phyloP scores from a whole-genome alignment of 2,329 filamentous ascomycete species.

The Periconia sp. region DNA sequence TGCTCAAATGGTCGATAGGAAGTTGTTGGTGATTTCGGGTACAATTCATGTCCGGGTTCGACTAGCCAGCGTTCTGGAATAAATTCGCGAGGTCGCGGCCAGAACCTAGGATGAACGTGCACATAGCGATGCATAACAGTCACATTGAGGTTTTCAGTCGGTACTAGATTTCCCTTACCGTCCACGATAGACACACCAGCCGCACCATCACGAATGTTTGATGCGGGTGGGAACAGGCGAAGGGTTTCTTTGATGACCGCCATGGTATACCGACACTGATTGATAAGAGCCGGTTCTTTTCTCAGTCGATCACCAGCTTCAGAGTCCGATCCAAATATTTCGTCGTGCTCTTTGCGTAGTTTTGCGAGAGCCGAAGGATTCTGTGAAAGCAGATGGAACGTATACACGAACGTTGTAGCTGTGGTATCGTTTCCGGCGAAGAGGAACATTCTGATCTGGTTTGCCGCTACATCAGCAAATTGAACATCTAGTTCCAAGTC shows the following conservation, averaged over 20 bases:
- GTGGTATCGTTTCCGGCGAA: conserved; percentile 43
- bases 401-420: conserved; percentile 34
- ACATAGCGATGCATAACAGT: conserved; percentile 18
- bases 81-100: conserved; percentile 21
- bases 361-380: conserved; percentile 22
- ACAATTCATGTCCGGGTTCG: conserved; percentile 9
- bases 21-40: conserved; percentile 6
- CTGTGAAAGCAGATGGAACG: conserved; percentile 25
- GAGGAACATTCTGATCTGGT: conserved; percentile 28
- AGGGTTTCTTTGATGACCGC: not conserved
- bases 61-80: conserved; percentile 27
- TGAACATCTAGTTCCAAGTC: not conserved
- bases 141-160: conserved; percentile 18
- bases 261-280: conserved; percentile 40
- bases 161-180: conserved; percentile 21
- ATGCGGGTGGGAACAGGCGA: conserved; percentile 18
- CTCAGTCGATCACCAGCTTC: conserved; percentile 15
- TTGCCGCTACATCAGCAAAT: not conserved
- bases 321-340: conserved; percentile 27
- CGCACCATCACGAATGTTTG: conserved; percentile 23
- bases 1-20: conserved; percentile 44
- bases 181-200: conserved; percentile 16
- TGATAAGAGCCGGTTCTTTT: conserved; percentile 31
- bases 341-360: conserved; percentile 32
- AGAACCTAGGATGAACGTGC: conserved; percentile 19